Base-by-base conservation (phyloP, 805 yeast species). In the Teunomyces pallodes region DNA sequence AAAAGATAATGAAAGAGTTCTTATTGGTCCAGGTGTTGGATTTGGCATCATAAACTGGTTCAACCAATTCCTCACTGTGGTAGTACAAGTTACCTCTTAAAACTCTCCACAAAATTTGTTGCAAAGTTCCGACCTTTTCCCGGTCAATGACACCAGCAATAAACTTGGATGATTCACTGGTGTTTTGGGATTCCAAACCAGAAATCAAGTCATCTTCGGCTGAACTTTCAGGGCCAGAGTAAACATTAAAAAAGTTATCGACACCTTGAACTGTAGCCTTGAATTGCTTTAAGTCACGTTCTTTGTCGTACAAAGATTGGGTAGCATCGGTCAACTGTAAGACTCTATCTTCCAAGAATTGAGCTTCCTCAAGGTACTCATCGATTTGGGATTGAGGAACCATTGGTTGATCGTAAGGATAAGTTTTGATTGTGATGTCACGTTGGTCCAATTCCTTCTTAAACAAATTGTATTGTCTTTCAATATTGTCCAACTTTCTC, bases 51-150 rank as follows among this genome's bases (percentile, higher is more conserved):
- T 79, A 80, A 45, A 90, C 69, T 16, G 83, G 80, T 57, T 86
- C 87, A 5, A 79, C 79, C 50, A 92, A 81, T 55, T 87, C 94
- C 42, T 80, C 78, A 53, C 86, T 80, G 55, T 84, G 84, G 65
- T 91, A 80, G 60, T 80, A 89, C 54, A 95, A 74, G 65, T 94
- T 94, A 61, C 99, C 99, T 65, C 99, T 83, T 53, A 92, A 77
- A 14, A 90, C 83, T 69, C 99, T 81, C 96, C 97, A 94, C 42
- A 90, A 70, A 48, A 94, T 89, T 58, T 83, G 87, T 62, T 90
- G 90, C 53, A 94, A 73, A 1, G 85, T 75, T 12, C 77, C 80
- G 26, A 90, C 76, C 60, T 86, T 87, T 9, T 75, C 80, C 58
- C 94, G 79, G 39, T 83, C 77, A 41, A 94, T 84, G 10, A 92